phyloP scores from a whole-genome alignment of 2,329 filamentous ascomycete species.

The Pseudocercospora fijiensis region DNA sequence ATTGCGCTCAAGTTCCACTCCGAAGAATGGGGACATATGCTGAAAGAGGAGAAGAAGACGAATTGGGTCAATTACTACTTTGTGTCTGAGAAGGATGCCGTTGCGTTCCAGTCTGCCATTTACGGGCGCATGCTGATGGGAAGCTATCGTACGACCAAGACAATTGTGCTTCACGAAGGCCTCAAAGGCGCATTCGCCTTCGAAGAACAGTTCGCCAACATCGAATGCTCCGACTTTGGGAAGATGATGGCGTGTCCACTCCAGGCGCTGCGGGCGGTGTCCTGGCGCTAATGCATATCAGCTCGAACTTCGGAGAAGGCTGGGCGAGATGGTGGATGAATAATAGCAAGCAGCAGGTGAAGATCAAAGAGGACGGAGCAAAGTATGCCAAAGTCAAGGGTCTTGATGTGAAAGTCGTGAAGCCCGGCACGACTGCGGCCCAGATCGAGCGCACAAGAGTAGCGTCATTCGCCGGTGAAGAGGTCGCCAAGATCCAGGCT shows the following conservation, averaged over 20 bases:
- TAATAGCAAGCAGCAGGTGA: conserved; percentile 39
- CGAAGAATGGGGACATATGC: conserved; percentile 37
- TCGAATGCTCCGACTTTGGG: conserved; percentile 51
- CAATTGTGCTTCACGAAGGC: conserved; percentile 47
- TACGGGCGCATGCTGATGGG: conserved; percentile 47
- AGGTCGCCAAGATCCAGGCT: conserved; percentile 19
- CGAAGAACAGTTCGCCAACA: conserved; percentile 51
- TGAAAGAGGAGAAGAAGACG: conserved; percentile 41
- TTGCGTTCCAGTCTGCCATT: conserved; percentile 48
- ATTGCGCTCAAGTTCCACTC: conserved; percentile 45
- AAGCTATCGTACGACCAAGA: conserved; percentile 46
- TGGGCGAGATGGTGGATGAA: conserved; percentile 50
- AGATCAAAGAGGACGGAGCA: conserved; percentile 44
- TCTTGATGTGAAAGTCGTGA: conserved; percentile 41
- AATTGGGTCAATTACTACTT: conserved; percentile 51
- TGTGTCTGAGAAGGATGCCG: conserved; percentile 34
- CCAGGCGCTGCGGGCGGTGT: conserved; percentile 42
- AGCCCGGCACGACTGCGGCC: conserved; percentile 23
- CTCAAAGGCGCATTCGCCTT: conserved; percentile 44
- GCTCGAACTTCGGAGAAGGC: conserved; percentile 45
- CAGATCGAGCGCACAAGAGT: conserved; percentile 15
- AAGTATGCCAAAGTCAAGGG: conserved; percentile 46
- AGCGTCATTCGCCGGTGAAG: conserved; percentile 32
- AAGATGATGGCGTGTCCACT: conserved; percentile 41
- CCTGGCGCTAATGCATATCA: conserved; percentile 47